Conservation (phyloP, 192 early-diverging fungal species). For the Mycoemilia scoparia region DNA sequence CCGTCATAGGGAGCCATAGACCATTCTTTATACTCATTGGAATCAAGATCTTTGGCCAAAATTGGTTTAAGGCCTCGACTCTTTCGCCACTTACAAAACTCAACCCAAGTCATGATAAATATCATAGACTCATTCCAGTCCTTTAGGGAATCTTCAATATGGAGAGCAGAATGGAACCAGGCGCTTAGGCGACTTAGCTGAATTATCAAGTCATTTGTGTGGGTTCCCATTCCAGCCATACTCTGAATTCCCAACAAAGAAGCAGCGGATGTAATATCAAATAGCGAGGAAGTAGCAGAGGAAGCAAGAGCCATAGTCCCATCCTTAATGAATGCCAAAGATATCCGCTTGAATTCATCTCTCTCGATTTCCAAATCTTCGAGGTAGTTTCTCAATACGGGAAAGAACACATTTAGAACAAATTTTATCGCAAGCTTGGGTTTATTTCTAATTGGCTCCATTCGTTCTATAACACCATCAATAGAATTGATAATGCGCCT, state of each 20-base stretch:
- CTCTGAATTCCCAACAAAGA: no score
- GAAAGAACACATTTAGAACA: no score
- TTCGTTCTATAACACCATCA: no score
- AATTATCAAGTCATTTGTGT: constrained; percentile 6
- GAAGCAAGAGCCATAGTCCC: neutral
- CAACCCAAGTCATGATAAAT: constrained; percentile 24
- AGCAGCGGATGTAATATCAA: no score
- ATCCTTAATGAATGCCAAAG: constrained; percentile 26
- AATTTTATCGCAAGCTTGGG: no score
- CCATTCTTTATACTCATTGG: neutral
- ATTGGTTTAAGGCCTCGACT: constrained; percentile 5
- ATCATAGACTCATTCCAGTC: constrained; percentile 22
- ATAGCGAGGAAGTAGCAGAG: neutral
- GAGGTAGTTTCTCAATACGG: no score
- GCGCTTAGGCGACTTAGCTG: constrained; percentile 16
- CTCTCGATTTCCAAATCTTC: constrained; percentile 24
- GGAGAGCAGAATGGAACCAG: constrained; percentile 26
- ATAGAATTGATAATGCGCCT: no score
- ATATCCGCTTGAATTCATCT: constrained; percentile 27
- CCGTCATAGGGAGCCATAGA: neutral
- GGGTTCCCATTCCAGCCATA: no score
- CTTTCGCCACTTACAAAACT: constrained; percentile 10
- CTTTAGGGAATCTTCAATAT: constrained; percentile 19
- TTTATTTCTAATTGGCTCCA: no score
- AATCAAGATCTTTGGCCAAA: constrained; percentile 7